Evolutionary conservation across 2,329 filamentous ascomycete species (phyloP), one percentile per base, ranked within the genome.

Genomic region (Rasamsonia emersonii): DNA sequence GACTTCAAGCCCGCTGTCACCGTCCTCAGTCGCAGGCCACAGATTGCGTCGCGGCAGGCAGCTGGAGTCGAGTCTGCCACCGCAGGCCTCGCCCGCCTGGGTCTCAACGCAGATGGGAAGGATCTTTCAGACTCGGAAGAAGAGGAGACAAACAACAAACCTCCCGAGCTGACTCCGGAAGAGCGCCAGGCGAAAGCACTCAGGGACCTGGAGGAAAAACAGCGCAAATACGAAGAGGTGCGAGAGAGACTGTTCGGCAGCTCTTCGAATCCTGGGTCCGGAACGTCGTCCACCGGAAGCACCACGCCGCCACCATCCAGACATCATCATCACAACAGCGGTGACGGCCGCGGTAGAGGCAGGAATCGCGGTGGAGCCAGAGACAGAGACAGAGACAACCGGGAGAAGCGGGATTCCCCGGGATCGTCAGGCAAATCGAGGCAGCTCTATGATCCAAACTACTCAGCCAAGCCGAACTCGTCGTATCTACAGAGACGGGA

Each of bases 221-320:
- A 93, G 64, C 78, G 78, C 35, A 82, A 82, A 39, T 95, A 95
- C 54, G 83, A 93, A 39, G 86, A 94, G 62, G 84, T 79, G 4
- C 73, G 89, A 18, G 85, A 89, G 47, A 82, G 86, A 54, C 79
- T 95, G 34, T 89, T 95, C 57, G 86, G 86, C 13, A 76, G 74
- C 14, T 49, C 53, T 4, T 49, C 51, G 4, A 53, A 50, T 5
- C 54, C 51, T 11, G 56, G 46, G 3, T 65, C 78, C 0, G 73
- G 77, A 2, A 66, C 69, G 5, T 78, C 77, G 3, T 76, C 76
- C 9, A 75, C 78, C 0, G 75, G 75, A 7, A 73, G 64, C 27
- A 65, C 72, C 3, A 78, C 78, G 9, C 77, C 79, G 14, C 78
- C 79, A 16, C 78, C 33, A 13, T 37, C 78, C 14, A 62, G 59